Evolutionary conservation across 768 basidiomycete genomes (phyloP), one percentile per base, ranked within the genome.

Genomic region (Calocera viscosa): DNA sequence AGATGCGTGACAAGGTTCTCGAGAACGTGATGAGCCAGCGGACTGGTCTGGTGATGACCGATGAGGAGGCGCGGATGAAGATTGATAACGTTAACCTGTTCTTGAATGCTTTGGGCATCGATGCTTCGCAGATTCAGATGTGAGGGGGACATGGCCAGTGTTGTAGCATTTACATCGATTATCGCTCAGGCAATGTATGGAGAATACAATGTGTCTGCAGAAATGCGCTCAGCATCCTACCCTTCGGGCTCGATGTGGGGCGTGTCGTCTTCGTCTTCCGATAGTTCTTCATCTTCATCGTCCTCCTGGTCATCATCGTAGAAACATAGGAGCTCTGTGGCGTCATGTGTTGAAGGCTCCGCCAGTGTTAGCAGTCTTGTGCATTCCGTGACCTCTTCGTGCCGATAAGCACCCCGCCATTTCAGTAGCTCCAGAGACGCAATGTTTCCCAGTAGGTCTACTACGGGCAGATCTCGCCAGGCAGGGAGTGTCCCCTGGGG

Each of bases 1-100:
- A 86, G 32, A 79, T 97, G 49, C 86, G 94, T 67, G 95, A 97
- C 74, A 94, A 96, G 79, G 89, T 98, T 41, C 81, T 98, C 53
- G 92, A 94, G 73, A 93, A 90, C 71, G 90, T 97, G 34, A 77
- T 87, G 70, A 86, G 83, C 65, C 89, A 86, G 33, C 86, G 86
- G 73, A 88, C 90, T 73, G 85, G 88, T 64, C 86, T 86, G 84
- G 80, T 83, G 60, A 76, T 80, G 63, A 83, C 86, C 70, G 87
- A 91, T 76, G 87, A 88, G 66, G 87, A 89, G 68, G 78, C 78
- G n/a, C 81, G 86, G 69, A 83, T 86, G 71, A 92, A 90, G 78
- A 79, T 96, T 70, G 86, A 86, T 65, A 98, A 98, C 77, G 92
- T 97, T 72, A 94, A 99, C 78, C 80, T 95, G 67, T 77, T 81